Conservation (phyloP, 225 moss, liverwort and hornwort genomes). For the Physcomitrellopsis africana region DNA sequence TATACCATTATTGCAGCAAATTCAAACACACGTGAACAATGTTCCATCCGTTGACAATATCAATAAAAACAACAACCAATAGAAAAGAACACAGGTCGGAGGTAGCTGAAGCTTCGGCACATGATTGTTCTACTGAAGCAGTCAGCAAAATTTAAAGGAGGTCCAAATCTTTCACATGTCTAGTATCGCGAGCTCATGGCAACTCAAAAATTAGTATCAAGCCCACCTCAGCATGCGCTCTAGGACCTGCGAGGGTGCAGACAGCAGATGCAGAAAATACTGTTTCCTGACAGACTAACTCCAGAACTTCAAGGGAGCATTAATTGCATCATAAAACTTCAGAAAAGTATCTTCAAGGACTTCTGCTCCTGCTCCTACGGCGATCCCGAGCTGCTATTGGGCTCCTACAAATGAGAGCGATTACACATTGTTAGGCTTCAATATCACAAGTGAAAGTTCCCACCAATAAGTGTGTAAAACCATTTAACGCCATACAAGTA, state of each 20-base stretch:
- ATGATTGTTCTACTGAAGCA: conserved; percentile 88
- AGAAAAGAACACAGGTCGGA: conserved; percentile 83
- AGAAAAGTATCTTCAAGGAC: conserved; percentile 56
- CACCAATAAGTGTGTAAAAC: no score
- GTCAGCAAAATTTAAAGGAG: conserved; percentile 73
- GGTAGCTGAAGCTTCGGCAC: conserved; percentile 97
- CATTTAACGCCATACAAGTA: no score
- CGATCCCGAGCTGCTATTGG: conserved; percentile 81
- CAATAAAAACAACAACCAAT: conserved; percentile 70
- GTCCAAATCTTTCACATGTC: conserved; percentile 77
- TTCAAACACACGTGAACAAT: background rate
- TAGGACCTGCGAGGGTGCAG: conserved; percentile 82
- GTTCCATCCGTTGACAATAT: conserved; percentile 63
- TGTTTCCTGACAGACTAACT: conserved; percentile 67
- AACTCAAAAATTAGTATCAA: conserved; percentile 84
- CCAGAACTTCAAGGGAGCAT: conserved; percentile 52
- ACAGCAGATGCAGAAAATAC: conserved; percentile 72
- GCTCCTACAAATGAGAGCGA: conserved; percentile 57
- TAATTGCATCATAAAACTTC: conserved; percentile 49
- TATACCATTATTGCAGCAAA: background rate
- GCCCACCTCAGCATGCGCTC: conserved; percentile 96
- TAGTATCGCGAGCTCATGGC: conserved; percentile 74
- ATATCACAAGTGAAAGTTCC: no score
- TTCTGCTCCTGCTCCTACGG: conserved; percentile 97
- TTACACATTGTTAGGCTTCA: background rate